Evolutionary conservation across 495 filamentous ascomycete species (phyloP).

Genomic region (Rostrohypoxylon terebratum): DNA sequence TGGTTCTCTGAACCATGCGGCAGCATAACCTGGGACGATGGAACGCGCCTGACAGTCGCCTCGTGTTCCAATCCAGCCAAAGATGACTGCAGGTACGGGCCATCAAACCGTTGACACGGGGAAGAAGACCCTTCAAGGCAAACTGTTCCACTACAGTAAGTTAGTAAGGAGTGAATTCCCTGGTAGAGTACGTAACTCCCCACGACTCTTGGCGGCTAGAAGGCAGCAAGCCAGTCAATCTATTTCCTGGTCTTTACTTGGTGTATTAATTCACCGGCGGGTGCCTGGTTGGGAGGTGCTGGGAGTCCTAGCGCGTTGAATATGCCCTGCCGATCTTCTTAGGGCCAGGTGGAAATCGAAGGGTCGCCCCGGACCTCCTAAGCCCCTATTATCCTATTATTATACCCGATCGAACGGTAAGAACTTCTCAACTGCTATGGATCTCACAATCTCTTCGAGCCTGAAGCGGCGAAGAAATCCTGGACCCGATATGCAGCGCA

Average conservation of each 20-base stretch:
- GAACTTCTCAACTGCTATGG: constrained; percentile 36
- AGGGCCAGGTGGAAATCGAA: constrained; percentile 42
- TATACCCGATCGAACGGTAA: constrained; percentile 43
- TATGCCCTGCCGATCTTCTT: constrained; percentile 45
- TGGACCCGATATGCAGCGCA: constrained; percentile 4
- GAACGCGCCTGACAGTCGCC: constrained; percentile 44
- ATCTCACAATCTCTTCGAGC: constrained; percentile 32
- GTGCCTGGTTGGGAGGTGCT: constrained; percentile 38
- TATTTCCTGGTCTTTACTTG: constrained; percentile 44
- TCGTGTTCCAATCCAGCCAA: constrained; percentile 47
- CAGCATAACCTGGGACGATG: constrained; percentile 40
- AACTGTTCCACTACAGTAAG: constrained; percentile 43
- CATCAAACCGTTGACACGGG: constrained; percentile 31
- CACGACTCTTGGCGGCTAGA: constrained; percentile 18
- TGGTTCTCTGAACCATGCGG: constrained; percentile 31
- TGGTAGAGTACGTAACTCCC: constrained; percentile 37
- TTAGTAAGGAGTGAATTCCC: constrained; percentile 32
- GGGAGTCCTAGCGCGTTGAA: constrained; percentile 42
- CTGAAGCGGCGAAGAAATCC: constrained; percentile 16
- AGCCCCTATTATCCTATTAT: constrained; percentile 34
- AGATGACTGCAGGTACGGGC: constrained; percentile 38
- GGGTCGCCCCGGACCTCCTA: constrained; percentile 45
- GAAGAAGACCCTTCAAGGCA: constrained; percentile 44
- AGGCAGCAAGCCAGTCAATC: constrained; percentile 40
- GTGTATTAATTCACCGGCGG: constrained; percentile 46